These are phyloP conservation scores for Didymella arachidicola DNA, from an alignment of 2,329 filamentous ascomycete species.

Conservation along the genomic window DNA sequence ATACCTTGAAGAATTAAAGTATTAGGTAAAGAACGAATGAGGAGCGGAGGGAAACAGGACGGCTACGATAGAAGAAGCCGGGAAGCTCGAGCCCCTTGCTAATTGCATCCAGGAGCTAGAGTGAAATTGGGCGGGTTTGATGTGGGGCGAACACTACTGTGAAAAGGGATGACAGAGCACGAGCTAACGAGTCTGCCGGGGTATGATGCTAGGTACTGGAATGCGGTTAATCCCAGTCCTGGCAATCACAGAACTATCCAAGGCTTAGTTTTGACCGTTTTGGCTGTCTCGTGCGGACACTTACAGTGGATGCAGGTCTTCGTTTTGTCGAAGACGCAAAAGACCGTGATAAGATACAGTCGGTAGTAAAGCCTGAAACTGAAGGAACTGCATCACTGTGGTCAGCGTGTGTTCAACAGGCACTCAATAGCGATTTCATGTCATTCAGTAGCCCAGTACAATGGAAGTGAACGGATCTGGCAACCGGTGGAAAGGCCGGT, in stretches of 20 bases:
- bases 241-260: conserved; percentile 48
- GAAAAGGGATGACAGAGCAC: conserved; percentile 58
- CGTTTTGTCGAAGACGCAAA: conserved; percentile 27
- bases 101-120: conserved; percentile 55
- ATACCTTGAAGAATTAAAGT: conserved; percentile 59
- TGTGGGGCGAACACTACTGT: conserved; percentile 44
- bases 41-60: conserved; percentile 45
- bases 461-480: conserved; percentile 10
- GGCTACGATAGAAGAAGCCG: conserved; percentile 44
- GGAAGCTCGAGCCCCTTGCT: conserved; percentile 49
- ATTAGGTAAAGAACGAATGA: conserved; percentile 54
- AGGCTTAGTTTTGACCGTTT: conserved; percentile 33
- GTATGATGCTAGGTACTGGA: conserved; percentile 54
- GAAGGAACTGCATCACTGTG: conserved; percentile 16
- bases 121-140: conserved; percentile 49
- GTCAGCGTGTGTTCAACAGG: conserved; percentile 24
- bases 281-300: conserved; percentile 11
- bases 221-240: conserved; percentile 52
- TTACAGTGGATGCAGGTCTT: conserved; percentile 37
- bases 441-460: conserved; percentile 9
- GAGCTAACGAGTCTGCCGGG: conserved; percentile 62
- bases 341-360: conserved; percentile 27
- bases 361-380: conserved; percentile 26
- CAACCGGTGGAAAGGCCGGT: neutral
- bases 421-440: conserved; percentile 3